Evolutionary conservation across 2,329 filamentous ascomycete genomes (phyloP).

Genomic region (Aureobasidium sp.): DNA sequence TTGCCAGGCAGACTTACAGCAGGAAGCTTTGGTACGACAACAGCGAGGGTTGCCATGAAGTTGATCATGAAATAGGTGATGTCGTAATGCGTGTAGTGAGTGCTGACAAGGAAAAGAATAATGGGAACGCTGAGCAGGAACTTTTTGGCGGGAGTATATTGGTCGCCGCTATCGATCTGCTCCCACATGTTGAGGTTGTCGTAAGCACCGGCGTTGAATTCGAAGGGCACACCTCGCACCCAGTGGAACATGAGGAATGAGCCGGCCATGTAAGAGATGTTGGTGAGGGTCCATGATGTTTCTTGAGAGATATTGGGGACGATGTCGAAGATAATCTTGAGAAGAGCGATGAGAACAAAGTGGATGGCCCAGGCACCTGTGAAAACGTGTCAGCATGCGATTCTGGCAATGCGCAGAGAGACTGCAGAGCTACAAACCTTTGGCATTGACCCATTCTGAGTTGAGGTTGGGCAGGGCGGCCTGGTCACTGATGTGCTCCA

Average conservation of each 20-base stretch:
- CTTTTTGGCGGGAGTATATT: conserved; percentile 98
- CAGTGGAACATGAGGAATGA: conserved; percentile 99
- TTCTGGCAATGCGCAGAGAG: neutral
- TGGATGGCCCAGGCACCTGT: conserved; percentile 97
- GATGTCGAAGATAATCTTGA: conserved; percentile 97
- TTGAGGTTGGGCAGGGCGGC: conserved; percentile 91
- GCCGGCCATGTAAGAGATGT: conserved; percentile 98
- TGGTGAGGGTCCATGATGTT: conserved; percentile 96
- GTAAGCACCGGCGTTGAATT: conserved; percentile 97
- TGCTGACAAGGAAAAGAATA: conserved; percentile 88
- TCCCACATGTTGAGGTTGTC: conserved; percentile 99
- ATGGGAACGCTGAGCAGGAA: conserved; percentile 94
- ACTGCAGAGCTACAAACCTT: conserved; percentile 54
- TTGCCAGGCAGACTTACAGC: conserved; percentile 56
- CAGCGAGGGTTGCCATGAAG: conserved; percentile 81
- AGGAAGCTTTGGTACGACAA: conserved; percentile 93
- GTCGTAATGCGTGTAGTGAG: conserved; percentile 98
- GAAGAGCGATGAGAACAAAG: conserved; percentile 77
- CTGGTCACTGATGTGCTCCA: conserved; percentile 97
- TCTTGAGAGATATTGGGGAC: conserved; percentile 95
- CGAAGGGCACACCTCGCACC: conserved; percentile 94
- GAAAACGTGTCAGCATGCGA: conserved; percentile 15
- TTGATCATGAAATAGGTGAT: conserved; percentile 96
- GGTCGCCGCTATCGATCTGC: conserved; percentile 97
- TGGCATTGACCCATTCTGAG: conserved; percentile 97